Percentiles rank a stretch among this genome's conserved stretches.
Conservation (phyloP, 2,329 filamentous ascomycete species). For the Talaromyces sp. region DNA sequence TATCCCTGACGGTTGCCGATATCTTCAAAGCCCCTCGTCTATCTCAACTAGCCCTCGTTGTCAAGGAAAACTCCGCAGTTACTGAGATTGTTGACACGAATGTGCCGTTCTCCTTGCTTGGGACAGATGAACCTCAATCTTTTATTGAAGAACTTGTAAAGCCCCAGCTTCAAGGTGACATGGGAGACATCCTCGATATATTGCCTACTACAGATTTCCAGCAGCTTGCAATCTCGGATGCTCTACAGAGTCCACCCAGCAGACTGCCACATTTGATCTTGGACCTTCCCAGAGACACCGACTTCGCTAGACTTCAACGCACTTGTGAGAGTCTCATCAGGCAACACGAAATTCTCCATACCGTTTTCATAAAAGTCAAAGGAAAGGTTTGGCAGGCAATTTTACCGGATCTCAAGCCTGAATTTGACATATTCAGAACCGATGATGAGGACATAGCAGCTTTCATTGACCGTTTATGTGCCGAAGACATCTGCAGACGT, state of each 20-base stretch:
- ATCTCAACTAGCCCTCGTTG: background rate
- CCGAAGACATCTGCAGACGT: background rate
- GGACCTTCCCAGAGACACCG: background rate
- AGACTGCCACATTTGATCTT: slow-evolving; percentile 10
- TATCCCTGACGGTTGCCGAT: slow-evolving; percentile 13
- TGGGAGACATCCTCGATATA: background rate
- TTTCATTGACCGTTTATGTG: background rate
- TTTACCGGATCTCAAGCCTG: background rate
- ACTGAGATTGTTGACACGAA: background rate
- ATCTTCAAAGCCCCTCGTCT: slow-evolving; percentile 10
- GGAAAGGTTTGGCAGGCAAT: background rate
- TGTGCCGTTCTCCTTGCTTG: background rate
- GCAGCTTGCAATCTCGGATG: slow-evolving; percentile 1
- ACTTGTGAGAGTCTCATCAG: slow-evolving; percentile 4
- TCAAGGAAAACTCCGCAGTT: background rate
- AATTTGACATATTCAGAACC: background rate
- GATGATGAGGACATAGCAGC: background rate
- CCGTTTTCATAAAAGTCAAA: background rate
- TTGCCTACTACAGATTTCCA: slow-evolving; percentile 6
- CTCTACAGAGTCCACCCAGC: background rate
- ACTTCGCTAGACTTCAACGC: background rate
- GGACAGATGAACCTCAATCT: background rate
- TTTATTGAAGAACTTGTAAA: background rate
- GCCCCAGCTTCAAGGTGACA: background rate
- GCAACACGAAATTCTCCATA: background rate